Base-by-base conservation (phyloP, 805 yeast genomes). In the Priceomyces castillae region DNA sequence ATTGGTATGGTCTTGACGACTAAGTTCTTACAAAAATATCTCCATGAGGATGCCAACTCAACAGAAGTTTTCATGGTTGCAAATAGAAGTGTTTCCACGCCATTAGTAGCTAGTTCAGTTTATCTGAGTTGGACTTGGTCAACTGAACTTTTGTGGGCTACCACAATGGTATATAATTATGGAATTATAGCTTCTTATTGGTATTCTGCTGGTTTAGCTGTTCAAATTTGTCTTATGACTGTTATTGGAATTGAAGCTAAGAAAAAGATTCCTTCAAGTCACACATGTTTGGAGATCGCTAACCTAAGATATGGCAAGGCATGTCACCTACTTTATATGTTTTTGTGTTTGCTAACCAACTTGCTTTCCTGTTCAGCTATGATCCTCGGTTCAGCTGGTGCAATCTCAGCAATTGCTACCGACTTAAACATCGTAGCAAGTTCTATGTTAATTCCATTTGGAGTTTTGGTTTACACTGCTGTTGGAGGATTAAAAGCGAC, bases 401-500 rank as follows among this genome's bases (percentile, higher is more conserved):
- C 63, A 7, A 56, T 60, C 26, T 51, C 60, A 2, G 52, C 58
- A 14, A 57, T 60, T 40, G 61, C 62, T 15, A 63, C 62, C 7
- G 56, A 60, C 38, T 46, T 59, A 26, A 53, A 60, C 38, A 56
- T 56, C 28, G 64, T 54, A 25, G 64, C 63, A 7, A 54, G 57
- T 30, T 52, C 61, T 7, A 51, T 58, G 62, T 49, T 59, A 23
- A 58, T 59, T 42, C 64, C 61, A 28, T 59, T 60, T 52, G 66
- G 66, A 3, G 80, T 77, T 15, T 57, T 71, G 44, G 54, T 73
- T 20, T 77, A 76, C 51, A 77, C 81, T 0, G 62, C 71, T 7
- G 62, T 71, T 30, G 81, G 81, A 37, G 81, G 81, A 10, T 57
- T 77, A 28, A 74, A 71, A 45, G 74, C 80, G 6, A 76, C 81